Base-by-base conservation (phyloP, 176 grass and related monocot genomes). In the Musa itinerans region DNA sequence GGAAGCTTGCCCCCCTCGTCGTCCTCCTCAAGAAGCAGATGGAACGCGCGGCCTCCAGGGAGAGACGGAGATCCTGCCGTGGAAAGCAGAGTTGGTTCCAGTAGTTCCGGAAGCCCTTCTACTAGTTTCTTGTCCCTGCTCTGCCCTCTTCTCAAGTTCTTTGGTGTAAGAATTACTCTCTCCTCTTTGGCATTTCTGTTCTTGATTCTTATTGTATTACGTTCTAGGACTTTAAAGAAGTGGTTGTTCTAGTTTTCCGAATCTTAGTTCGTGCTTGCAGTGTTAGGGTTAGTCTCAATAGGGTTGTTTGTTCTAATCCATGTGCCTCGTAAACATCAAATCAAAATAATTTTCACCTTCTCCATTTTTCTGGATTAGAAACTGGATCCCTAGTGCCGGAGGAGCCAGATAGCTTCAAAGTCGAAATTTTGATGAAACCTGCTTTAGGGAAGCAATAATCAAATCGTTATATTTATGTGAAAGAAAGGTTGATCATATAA, bases 91-190 rank as follows among this genome's bases (percentile, higher is more conserved):
- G 68, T 70, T 20, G 43, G 48, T 13, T 50, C 34, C 43, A 23
- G 14, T 10, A 29, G 22, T 54, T 11, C 72, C 16, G 21, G 54
- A 17, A 50, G 69, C 49, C 19, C 78, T 53, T 2, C 78, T 12
- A 49, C 69, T 74, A 97, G 84, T 69, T 78, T 98, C 74, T 13
- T 93, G 74, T 97, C 94, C 3, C 62, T 90, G 26, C 86, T 97
- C 29, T 97, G 94, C 54, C 93, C 88, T 51, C 94, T 98, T 61
- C 88, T 98, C 73, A 98, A 87, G 54, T 78, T 98, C 54, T 71
- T 98, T 10, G 88, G 88, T 52, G 90, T 98, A 98, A 85, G 55
- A 59, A 72, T 15, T 20, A 25, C 11, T 56, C 17, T 20, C 8
- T 1, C 8, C 19, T 34, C 9, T 54, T 51, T 22, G 21, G 14